These are phyloP conservation scores for Pezicula neosporulosa DNA, from an alignment of 2,329 filamentous ascomycete genomes.

Conservation along the genomic window DNA sequence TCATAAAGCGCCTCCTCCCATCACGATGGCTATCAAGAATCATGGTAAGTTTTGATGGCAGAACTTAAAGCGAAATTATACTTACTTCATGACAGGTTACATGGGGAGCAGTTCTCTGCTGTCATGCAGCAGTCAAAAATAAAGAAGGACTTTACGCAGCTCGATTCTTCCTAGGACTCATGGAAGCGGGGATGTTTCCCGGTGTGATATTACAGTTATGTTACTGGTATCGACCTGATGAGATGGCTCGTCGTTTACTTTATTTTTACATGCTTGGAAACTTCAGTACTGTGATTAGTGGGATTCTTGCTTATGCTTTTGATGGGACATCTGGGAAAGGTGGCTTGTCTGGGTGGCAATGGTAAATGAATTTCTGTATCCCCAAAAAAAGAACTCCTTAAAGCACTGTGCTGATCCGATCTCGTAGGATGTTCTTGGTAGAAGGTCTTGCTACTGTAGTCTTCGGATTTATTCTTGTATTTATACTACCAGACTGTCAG, in stretches of 20 bases:
- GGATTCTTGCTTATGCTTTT: conserved; percentile 40
- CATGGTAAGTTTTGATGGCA: conserved; percentile 11
- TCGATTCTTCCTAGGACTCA: conserved; percentile 4
- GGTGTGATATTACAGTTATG: conserved; percentile 40
- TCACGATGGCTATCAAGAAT: conserved; percentile 31
- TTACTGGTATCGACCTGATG: conserved; percentile 46
- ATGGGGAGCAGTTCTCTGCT: conserved; percentile 1
- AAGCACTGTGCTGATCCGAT: background rate
- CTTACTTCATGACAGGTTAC: too few relatives aligned
- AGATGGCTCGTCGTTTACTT: conserved; percentile 40
- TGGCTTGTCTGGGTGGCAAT: conserved; percentile 31
- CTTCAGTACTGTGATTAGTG: conserved; percentile 36
- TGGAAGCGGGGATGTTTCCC: conserved; percentile 39
- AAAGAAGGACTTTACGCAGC: conserved; percentile 2
- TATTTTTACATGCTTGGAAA: conserved; percentile 43
- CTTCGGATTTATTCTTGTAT: conserved; percentile 44
- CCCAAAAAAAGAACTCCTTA: too few relatives aligned
- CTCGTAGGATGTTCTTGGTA: conserved; percentile 30
- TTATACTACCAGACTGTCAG: conserved; percentile 50
- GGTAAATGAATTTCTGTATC: conserved; percentile 10
- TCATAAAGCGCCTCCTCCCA: conserved; percentile 32
- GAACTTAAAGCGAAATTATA: too few relatives aligned
- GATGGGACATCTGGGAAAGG: conserved; percentile 23
- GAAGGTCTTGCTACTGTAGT: conserved; percentile 46
- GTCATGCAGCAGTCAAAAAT: conserved; percentile 5